A percentile compares a stretch with the other conserved stretches of the same genome.
Evolutionary conservation across 495 filamentous ascomycete species (phyloP).

Genomic region (Opeltia flavorubescens): DNA sequence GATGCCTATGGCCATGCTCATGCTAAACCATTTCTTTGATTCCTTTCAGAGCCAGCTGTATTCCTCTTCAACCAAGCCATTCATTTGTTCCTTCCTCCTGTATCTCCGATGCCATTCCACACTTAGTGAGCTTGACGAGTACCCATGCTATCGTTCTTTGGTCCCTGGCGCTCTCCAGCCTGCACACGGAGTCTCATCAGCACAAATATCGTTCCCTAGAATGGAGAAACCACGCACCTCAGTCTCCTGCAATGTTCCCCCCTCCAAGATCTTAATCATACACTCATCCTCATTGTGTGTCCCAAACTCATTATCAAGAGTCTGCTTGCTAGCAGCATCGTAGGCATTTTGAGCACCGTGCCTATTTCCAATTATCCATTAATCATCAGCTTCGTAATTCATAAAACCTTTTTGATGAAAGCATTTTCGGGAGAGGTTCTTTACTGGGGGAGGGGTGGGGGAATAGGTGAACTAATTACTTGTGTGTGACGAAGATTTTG

Average conservation of each 20-base stretch:
- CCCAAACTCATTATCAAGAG: conserved; percentile 78
- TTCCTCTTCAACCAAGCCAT: neutral
- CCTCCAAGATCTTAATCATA: conserved; percentile 65
- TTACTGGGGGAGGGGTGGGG: neutral
- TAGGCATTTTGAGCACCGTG: conserved; percentile 74
- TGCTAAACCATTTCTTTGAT: neutral
- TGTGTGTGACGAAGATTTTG: conserved; percentile 83
- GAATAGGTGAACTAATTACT: conserved; percentile 35
- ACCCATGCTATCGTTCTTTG: conserved; percentile 33
- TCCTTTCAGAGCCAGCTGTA: neutral
- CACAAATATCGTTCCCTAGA: neutral
- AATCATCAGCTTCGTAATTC: neutral
- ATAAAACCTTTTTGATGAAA: too few species aligned
- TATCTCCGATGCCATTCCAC: neutral
- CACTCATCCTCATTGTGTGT: conserved; percentile 62
- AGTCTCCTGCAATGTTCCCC: conserved; percentile 52
- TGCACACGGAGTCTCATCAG: conserved; percentile 3
- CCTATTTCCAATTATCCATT: conserved; percentile 31
- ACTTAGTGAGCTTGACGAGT: conserved; percentile 21
- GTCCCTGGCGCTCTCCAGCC: conserved; percentile 26
- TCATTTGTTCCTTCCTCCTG: neutral
- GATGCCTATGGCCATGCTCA: neutral
- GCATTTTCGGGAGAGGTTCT: too few species aligned
- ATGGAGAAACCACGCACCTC: conserved; percentile 36
- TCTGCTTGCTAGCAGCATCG: conserved; percentile 57